Percentiles rank a stretch among this genome's conserved stretches.
Evolutionary conservation across 768 basidiomycete species (phyloP).

Genomic region (Phaffia australis): DNA sequence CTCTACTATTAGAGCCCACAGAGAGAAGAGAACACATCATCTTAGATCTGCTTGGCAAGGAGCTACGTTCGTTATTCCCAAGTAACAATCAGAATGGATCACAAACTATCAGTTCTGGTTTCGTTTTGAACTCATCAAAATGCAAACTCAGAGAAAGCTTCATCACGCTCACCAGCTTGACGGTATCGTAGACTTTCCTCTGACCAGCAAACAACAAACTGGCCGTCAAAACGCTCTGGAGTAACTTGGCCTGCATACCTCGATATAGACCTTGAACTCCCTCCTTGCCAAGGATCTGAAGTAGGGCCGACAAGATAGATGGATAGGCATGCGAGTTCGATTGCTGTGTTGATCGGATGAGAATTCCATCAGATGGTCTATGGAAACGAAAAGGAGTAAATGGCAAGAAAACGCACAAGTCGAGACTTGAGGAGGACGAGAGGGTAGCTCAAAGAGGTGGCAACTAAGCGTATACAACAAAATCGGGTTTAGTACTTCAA

Average conservation of each 20-base stretch:
- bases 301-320: constrained; percentile 64
- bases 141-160: too few species aligned
- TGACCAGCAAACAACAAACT: constrained; percentile 89
- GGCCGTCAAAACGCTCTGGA: constrained; percentile 85
- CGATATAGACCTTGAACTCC: constrained; percentile 63
- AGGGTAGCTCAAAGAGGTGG: constrained; percentile 56
- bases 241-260: constrained; percentile 74
- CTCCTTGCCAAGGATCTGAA: constrained; percentile 65
- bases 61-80: too few species aligned
- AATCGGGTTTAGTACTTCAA: not conserved
- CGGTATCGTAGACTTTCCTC: constrained; percentile 45
- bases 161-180: not conserved
- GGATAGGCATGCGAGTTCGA: constrained; percentile 58
- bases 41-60: too few species aligned
- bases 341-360: constrained; percentile 45
- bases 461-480: constrained; percentile 26
- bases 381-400: not conserved
- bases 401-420: constrained; percentile 28
- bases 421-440: constrained; percentile 49
- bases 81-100: too few species aligned
- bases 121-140: too few species aligned
- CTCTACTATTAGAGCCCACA: too few species aligned
- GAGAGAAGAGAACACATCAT: too few species aligned
- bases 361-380: not conserved
- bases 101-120: too few species aligned